Percentiles rank a stretch among this genome's conserved stretches.
phyloP scores from a whole-genome alignment of 495 filamentous ascomycete species.

The Mytilinidion resinicola region DNA sequence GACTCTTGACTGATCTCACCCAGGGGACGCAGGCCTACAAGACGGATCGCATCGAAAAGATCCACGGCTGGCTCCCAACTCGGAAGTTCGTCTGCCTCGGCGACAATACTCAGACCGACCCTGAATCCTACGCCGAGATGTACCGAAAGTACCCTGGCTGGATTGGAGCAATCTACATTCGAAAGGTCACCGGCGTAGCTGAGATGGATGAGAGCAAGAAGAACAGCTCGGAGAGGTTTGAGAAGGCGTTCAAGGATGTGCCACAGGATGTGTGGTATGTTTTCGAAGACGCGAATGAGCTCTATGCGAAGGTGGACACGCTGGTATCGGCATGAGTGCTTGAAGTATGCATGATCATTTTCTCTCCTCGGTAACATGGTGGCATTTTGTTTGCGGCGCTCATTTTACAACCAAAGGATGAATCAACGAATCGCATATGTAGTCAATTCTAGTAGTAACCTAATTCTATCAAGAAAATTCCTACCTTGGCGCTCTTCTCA shows the following conservation, averaged over 20 bases:
- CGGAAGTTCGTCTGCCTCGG: conserved; percentile 78
- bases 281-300: conserved; percentile 67
- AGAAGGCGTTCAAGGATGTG: conserved; percentile 72
- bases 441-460: no score
- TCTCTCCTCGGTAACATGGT: no score
- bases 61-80: conserved; percentile 67
- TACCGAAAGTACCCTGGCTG: conserved; percentile 59
- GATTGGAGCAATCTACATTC: conserved; percentile 74
- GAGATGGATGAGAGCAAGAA: conserved; percentile 61
- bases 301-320: conserved; percentile 36
- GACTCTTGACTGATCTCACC: conserved; percentile 73
- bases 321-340: conserved; percentile 2
- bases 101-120: conserved; percentile 86
- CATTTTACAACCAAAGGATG: no score
- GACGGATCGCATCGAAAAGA: conserved; percentile 67
- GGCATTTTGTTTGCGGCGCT: no score
- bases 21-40: conserved; percentile 84
- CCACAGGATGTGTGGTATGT: conserved; percentile 68
- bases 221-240: conserved; percentile 68
- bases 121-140: conserved; percentile 79
- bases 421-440: no score
- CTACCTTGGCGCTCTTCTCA: no score
- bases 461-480: no score
- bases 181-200: conserved; percentile 72
- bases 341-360: neutral